phyloP scores from a whole-genome alignment of 2,329 filamentous ascomycete genomes.

The Alternaria brassicae region DNA sequence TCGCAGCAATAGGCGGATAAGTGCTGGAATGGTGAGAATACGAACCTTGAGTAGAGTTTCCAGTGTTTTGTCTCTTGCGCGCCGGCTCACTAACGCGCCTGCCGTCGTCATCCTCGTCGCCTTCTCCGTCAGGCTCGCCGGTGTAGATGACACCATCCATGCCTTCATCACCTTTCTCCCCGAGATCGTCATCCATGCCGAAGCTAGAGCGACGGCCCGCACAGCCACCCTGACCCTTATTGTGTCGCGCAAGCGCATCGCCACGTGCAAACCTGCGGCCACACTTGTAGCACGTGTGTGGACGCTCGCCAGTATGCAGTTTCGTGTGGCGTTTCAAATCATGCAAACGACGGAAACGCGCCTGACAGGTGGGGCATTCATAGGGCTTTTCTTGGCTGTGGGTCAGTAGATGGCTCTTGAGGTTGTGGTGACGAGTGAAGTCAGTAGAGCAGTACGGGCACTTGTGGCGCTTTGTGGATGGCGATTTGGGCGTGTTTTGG shows the following conservation, averaged over 20 bases:
- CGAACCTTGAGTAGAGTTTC: constrained; percentile 61
- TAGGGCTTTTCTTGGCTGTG: constrained; percentile 99
- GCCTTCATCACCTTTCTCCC: constrained; percentile 60
- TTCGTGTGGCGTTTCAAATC: constrained; percentile 97
- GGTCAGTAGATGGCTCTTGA: constrained; percentile 95
- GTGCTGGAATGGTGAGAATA: constrained; percentile 75
- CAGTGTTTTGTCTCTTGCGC: constrained; percentile 71
- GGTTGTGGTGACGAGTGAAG: constrained; percentile 95
- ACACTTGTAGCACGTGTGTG: constrained; percentile 93
- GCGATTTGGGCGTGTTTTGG: constrained; percentile 69
- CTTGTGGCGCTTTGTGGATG: constrained; percentile 87
- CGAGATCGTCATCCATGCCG: constrained; percentile 75
- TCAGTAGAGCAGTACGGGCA: constrained; percentile 96
- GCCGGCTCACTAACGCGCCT: constrained; percentile 73
- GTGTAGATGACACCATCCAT: constrained; percentile 70
- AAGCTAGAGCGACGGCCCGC: constrained; percentile 90
- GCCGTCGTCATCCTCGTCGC: constrained; percentile 58
- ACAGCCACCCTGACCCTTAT: constrained; percentile 93
- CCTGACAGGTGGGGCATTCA: constrained; percentile 89
- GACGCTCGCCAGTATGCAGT: constrained; percentile 93
- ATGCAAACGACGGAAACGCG: constrained; percentile 89
- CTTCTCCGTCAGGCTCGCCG: constrained; percentile 65
- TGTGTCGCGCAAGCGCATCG: constrained; percentile 92
- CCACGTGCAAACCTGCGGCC: constrained; percentile 93
- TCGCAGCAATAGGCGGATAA: constrained; percentile 72